These are phyloP conservation scores for Lantana camara DNA, from an alignment of 257 asterid genomes.

Conservation along the genomic window DNA sequence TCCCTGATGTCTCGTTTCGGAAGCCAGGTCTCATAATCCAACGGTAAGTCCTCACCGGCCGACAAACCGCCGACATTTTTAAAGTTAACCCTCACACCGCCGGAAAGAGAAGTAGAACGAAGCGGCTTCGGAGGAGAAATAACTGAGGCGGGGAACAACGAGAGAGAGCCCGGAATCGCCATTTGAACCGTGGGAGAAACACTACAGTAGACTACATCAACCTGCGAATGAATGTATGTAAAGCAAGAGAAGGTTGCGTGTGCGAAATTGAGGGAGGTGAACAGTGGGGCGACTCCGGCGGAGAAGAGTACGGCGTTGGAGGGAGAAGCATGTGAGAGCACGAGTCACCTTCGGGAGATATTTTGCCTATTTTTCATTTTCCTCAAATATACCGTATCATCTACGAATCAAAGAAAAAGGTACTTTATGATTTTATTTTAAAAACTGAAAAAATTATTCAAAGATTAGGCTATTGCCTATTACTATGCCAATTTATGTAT, in stretches of 20 bases:
- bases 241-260: conserved; percentile 1
- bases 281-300: conserved; percentile 17
- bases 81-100: conserved; percentile 24
- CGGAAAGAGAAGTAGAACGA: conserved; percentile 6
- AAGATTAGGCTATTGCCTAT: no score
- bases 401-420: neutral
- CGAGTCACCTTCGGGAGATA: neutral
- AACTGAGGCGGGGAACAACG: conserved; percentile 37
- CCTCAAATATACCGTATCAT: no score
- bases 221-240: neutral
- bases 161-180: conserved; percentile 36
- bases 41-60: conserved; percentile 79
- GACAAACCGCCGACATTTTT: conserved; percentile 37
- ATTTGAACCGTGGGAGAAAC: conserved; percentile 24
- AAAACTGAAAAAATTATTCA: no score
- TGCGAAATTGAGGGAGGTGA: neutral
- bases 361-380: neutral
- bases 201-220: neutral
- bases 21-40: conserved; percentile 66
- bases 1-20: conserved; percentile 47
- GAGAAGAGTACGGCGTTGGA: conserved; percentile 27
- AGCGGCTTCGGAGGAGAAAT: conserved; percentile 31
- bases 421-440: no score
- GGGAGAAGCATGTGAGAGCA: conserved; percentile 29
- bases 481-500: no score